A percentile compares a stretch with the other conserved stretches of the same genome.
Conservation (phyloP, 2,329 filamentous ascomycete genomes). For the Massarina eburnea region DNA sequence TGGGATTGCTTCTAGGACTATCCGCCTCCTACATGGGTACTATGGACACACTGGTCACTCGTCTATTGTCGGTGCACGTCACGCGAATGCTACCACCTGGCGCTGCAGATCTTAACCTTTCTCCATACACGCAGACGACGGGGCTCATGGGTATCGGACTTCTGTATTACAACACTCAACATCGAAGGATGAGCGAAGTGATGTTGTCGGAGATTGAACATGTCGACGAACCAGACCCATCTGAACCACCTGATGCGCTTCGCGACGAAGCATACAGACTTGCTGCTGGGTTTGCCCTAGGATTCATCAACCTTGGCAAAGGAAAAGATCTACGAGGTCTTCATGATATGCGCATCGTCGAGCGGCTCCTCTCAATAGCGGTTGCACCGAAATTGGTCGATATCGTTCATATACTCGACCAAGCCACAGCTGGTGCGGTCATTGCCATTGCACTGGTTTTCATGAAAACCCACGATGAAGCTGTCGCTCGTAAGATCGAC, state of each 20-base stretch:
- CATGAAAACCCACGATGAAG: constrained; percentile 91
- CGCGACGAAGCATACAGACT: constrained; percentile 95
- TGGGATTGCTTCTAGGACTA: constrained; percentile 87
- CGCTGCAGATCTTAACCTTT: constrained; percentile 90
- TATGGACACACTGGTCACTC: constrained; percentile 94
- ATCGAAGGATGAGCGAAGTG: constrained; percentile 97
- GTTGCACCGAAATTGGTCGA: constrained; percentile 89
- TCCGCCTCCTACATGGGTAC: constrained; percentile 94
- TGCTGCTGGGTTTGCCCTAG: constrained; percentile 88
- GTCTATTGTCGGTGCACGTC: constrained; percentile 91
- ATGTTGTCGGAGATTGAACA: constrained; percentile 98
- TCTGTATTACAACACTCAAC: constrained; percentile 91
- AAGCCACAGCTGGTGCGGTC: constrained; percentile 89
- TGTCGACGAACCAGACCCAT: constrained; percentile 74
- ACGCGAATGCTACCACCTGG: constrained; percentile 91
- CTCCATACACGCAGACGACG: constrained; percentile 89
- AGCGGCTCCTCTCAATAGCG: constrained; percentile 81
- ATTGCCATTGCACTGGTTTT: constrained; percentile 89
- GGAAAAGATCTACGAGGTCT: constrained; percentile 85
- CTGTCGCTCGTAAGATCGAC: constrained; percentile 87
- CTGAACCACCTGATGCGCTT: constrained; percentile 69
- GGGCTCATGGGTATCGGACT: constrained; percentile 97
- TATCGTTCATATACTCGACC: constrained; percentile 88
- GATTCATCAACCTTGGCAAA: constrained; percentile 91
- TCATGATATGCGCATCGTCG: constrained; percentile 90